Percentiles rank a stretch among this genome's conserved stretches.
Conservation (phyloP, 306 rosid genomes). For the Vicia faba region DNA sequence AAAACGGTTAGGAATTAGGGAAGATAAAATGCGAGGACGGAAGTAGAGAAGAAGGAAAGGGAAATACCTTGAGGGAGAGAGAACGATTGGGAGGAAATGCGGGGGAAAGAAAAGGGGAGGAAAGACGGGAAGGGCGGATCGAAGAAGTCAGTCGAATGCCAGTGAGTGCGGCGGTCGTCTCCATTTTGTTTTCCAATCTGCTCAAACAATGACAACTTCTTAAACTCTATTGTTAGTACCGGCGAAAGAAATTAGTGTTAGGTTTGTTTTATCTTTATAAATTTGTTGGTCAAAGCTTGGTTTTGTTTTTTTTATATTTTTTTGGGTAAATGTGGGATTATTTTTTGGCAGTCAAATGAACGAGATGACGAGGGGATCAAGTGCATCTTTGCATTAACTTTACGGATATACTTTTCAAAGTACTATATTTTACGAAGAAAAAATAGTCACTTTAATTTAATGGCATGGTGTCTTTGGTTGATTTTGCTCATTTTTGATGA, state of each 20-base stretch:
- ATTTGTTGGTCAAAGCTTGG: too few relatives aligned
- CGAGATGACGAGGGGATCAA: too few relatives aligned
- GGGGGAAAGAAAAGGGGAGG: conserved; percentile 21
- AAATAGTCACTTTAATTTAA: too few relatives aligned
- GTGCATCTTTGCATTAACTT: too few relatives aligned
- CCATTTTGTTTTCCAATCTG: conserved; percentile 46
- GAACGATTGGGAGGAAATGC: conserved; percentile 36
- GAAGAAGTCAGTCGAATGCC: conserved; percentile 45
- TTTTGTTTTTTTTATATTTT: too few relatives aligned
- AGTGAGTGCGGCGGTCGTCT: conserved; percentile 60
- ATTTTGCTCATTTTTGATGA: too few relatives aligned
- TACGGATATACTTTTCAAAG: too few relatives aligned
- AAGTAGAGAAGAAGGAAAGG: neutral
- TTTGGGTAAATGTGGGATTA: too few relatives aligned
- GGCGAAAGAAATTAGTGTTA: neutral
- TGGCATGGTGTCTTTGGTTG: too few relatives aligned
- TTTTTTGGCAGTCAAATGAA: too few relatives aligned
- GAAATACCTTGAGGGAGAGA: conserved; percentile 53
- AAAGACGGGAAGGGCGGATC: conserved; percentile 43
- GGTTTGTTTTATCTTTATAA: too few relatives aligned
- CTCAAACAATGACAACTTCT: neutral
- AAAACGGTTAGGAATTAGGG: neutral
- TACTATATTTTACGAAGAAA: too few relatives aligned
- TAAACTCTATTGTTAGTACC: neutral
- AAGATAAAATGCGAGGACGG: neutral